Base-by-base conservation (phyloP, 768 basidiomycete species). In the Lentinula detonsa region DNA sequence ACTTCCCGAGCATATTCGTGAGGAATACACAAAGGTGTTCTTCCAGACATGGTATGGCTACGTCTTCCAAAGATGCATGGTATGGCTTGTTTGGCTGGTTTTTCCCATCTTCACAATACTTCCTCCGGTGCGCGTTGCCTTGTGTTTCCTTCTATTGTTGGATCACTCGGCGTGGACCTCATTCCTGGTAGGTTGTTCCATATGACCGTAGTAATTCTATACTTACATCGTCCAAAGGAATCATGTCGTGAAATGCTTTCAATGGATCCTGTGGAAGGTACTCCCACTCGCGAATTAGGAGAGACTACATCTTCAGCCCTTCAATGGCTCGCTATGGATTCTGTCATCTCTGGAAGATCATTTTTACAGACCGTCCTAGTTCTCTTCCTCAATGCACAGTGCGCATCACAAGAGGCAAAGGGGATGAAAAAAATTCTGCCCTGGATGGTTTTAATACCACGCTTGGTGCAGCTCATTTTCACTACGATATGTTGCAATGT, bases 151-250 rank as follows among this genome's bases (percentile, higher is more conserved):
- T 5, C 15, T 45, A 7, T 8, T 45, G 43, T 18, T 45, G 43
- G 43, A 37, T 33, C 31, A 15, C n/a, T 60, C 62, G 5, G 59
- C 61, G 1, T 60, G 62, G 16, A 45, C 59, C 2, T 58, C 62
- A 8, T 59, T 65, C 31, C 59, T 65, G 62, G 60, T 65, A 23
- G 62, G 64, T 46, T 40, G n/a, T 42, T 62, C 64, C 39, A 61
- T 62, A 43, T 61, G 59, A 1, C 64, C 64, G 13, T 59, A 62
- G 35, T 61, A 61, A 50, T 61, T 54, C 42, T 48, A 57, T 40
- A 59, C 37, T 8, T 0, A 8, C 37, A 39, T 39, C 13, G 37
- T 13, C 28, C 28, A 28, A 28, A 45, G 43, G 43, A 45, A 5
- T n/a, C 43, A 45, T 45, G 43, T 45, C 16, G n/a, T n/a, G 16